A percentile compares a stretch with the other conserved stretches of the same genome.
Conservation (phyloP, 495 filamentous ascomycete species). For the Penicillium egyptiacum region DNA sequence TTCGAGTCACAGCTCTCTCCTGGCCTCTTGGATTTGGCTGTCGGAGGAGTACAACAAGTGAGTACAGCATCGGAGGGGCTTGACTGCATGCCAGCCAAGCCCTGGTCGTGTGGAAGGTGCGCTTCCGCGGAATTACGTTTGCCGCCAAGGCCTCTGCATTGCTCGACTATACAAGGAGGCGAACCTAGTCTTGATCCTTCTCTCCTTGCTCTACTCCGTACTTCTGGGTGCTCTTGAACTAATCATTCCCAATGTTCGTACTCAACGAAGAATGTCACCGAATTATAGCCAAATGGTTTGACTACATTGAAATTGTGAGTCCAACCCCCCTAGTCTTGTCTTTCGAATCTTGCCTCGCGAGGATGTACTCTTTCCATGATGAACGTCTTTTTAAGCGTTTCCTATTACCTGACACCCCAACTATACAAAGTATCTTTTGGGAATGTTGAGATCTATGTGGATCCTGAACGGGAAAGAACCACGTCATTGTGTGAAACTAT, state of each 20-base stretch:
- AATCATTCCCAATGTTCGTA: neutral
- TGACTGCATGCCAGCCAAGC: conserved; percentile 10
- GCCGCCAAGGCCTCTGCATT: conserved; percentile 8
- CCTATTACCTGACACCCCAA: conserved; percentile 15
- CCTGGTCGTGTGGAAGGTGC: neutral
- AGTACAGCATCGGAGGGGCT: neutral
- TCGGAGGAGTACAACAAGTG: too few relatives aligned
- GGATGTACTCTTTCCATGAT: conserved; percentile 1
- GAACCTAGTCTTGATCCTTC: neutral
- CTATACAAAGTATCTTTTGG: conserved; percentile 3
- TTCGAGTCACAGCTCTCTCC: neutral
- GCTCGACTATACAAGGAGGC: conserved; percentile 2
- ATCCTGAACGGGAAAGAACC: conserved; percentile 3
- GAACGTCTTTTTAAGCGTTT: conserved; percentile 13
- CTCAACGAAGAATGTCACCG: neutral
- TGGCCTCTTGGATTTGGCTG: neutral
- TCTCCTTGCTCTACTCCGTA: conserved; percentile 9
- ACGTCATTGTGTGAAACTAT: neutral
- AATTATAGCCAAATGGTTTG: neutral
- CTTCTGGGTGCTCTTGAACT: neutral
- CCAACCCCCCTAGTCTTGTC: neutral
- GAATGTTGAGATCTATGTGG: conserved; percentile 14
- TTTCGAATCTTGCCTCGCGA: neutral
- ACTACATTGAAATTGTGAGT: conserved; percentile 1
- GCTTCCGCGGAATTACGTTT: neutral